Conservation (phyloP, 2,329 filamentous ascomycete genomes). For the Ceratocystis harringtonii region DNA sequence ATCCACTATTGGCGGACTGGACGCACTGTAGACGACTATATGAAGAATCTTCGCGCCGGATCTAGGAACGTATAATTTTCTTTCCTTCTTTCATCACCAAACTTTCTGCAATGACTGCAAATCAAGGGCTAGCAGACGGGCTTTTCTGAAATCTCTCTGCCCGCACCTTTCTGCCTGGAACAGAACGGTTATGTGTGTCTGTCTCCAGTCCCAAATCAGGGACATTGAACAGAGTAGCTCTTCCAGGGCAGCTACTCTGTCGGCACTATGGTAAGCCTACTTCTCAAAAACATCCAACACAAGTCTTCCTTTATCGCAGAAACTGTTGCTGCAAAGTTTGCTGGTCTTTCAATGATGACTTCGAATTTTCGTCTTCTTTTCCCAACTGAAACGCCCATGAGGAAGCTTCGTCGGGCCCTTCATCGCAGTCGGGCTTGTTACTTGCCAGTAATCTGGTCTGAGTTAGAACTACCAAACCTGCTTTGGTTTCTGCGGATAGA, state of each 20-base stretch:
- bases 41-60: conserved; percentile 2
- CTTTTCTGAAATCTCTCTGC: not conserved
- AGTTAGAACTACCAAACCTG: conserved; percentile 25
- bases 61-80: conserved; percentile 8
- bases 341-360: conserved; percentile 53
- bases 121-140: not conserved
- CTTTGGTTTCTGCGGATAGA: not conserved
- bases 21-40: conserved; percentile 11
- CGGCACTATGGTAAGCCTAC: not conserved
- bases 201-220: not conserved
- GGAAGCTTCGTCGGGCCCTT: conserved; percentile 52
- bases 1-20: not conserved
- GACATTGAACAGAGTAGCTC: not conserved
- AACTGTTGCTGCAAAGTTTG: conserved; percentile 5
- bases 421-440: conserved; percentile 50
- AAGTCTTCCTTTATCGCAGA: not conserved
- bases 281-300: not conserved
- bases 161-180: not conserved
- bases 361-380: conserved; percentile 65
- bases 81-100: conserved; percentile 4
- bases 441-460: conserved; percentile 86
- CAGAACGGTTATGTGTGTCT: not conserved
- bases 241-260: not conserved
- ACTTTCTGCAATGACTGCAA: not conserved
- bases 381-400: conserved; percentile 80